Conservation (phyloP, 805 yeast genomes). For the Candida anglica region DNA sequence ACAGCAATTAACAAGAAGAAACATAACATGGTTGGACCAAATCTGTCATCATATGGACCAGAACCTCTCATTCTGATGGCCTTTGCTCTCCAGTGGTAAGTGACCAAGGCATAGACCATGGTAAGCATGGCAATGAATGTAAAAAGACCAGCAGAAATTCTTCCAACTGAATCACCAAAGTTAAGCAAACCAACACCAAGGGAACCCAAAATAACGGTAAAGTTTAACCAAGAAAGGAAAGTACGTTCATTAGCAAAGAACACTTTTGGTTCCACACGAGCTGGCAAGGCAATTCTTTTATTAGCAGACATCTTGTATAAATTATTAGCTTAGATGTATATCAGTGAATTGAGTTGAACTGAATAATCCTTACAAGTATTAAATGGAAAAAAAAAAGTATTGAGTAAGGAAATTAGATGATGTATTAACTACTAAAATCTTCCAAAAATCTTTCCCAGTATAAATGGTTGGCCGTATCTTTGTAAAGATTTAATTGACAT, state of each 20-base stretch:
- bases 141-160: slow-evolving; percentile 89
- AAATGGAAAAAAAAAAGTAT: neutral
- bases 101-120: slow-evolving; percentile 90
- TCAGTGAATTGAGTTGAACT: neutral
- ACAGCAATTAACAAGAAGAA: slow-evolving; percentile 90
- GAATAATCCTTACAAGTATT: neutral
- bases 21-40: slow-evolving; percentile 97
- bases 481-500: no score
- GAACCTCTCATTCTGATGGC: slow-evolving; percentile 97
- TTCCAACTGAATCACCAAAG: slow-evolving; percentile 92
- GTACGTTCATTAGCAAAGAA: slow-evolving; percentile 99
- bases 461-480: no score
- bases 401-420: no score
- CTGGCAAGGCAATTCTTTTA: slow-evolving; percentile 95
- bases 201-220: slow-evolving; percentile 97
- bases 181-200: slow-evolving; percentile 93
- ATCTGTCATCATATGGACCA: slow-evolving; percentile 98
- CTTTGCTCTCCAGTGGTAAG: slow-evolving; percentile 99
- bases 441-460: no score
- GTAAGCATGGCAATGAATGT: slow-evolving; percentile 97
- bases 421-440: no score
- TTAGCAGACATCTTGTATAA: slow-evolving; percentile 34
- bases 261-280: slow-evolving; percentile 97
- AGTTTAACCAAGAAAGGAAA: slow-evolving; percentile 95
- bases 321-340: slow-evolving; percentile 9